Evolutionary conservation across 805 yeast genomes (phyloP).

Genomic region (Torulaspora delbrueckii): DNA sequence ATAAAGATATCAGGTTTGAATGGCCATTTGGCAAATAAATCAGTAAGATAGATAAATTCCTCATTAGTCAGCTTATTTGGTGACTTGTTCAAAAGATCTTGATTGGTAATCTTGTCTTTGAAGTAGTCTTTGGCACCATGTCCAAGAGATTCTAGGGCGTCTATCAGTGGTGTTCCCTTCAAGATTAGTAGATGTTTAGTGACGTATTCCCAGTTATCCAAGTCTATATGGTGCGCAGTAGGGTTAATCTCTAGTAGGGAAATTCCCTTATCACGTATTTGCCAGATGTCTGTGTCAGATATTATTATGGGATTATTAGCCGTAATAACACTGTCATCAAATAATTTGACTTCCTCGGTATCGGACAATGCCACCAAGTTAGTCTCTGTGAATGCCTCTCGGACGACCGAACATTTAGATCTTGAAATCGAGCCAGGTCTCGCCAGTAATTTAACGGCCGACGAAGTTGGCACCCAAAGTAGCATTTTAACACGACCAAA

Average conservation of each 20-base stretch:
- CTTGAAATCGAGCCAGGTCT: slow-evolving; percentile 48
- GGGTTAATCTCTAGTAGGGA: slow-evolving; percentile 57
- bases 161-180: slow-evolving; percentile 41
- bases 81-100: slow-evolving; percentile 40
- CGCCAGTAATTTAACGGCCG: slow-evolving; percentile 60
- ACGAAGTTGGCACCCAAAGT: slow-evolving; percentile 56
- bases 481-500: slow-evolving; percentile 74
- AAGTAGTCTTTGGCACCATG: slow-evolving; percentile 72
- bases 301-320: slow-evolving; percentile 33
- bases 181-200: slow-evolving; percentile 54
- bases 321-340: slow-evolving; percentile 20
- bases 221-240: slow-evolving; percentile 40
- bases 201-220: slow-evolving; percentile 63
- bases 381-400: slow-evolving; percentile 59
- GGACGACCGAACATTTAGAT: slow-evolving; percentile 57
- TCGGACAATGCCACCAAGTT: slow-evolving; percentile 49
- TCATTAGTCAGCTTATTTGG: slow-evolving; percentile 48
- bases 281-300: slow-evolving; percentile 28
- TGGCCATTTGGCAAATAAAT: slow-evolving; percentile 69
- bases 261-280: slow-evolving; percentile 38
- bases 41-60: slow-evolving; percentile 51
- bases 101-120: slow-evolving; percentile 30
- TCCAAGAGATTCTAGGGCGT: slow-evolving; percentile 54
- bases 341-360: slow-evolving; percentile 16
- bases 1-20: slow-evolving; percentile 62